phyloP scores from a whole-genome alignment of 1,284 basidiomycete species.

The Papiliotrema laurentii region DNA sequence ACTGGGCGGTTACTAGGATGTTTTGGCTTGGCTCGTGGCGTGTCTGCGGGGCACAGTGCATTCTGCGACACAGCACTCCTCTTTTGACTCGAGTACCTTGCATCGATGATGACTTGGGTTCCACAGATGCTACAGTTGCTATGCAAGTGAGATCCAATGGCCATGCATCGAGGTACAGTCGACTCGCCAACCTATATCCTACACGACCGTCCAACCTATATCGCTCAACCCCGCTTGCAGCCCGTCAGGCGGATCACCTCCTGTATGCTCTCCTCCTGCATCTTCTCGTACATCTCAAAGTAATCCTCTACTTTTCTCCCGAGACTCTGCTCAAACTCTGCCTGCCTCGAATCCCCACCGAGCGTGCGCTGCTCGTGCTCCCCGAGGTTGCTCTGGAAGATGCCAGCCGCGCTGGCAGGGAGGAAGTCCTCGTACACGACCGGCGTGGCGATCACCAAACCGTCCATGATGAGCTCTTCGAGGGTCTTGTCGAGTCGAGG shows the following conservation, averaged over 20 bases:
- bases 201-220: too few relatives aligned
- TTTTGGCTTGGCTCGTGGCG: too few relatives aligned
- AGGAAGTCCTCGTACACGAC: slow-evolving; percentile 51
- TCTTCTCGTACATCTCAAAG: slow-evolving; percentile 25
- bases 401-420: slow-evolving; percentile 49
- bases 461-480: slow-evolving; percentile 30
- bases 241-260: slow-evolving; percentile 7
- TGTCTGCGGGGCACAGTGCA: too few relatives aligned
- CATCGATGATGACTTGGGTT: too few relatives aligned
- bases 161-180: too few relatives aligned
- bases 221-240: too few relatives aligned
- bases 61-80: too few relatives aligned
- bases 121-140: too few relatives aligned
- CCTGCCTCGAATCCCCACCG: slow-evolving; percentile 2
- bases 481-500: slow-evolving; percentile 3
- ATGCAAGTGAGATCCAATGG: too few relatives aligned
- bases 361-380: slow-evolving; percentile 5
- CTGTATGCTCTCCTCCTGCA: slow-evolving; percentile 14
- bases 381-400: slow-evolving; percentile 48
- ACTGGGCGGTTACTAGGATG: too few relatives aligned
- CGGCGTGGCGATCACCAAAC: slow-evolving; percentile 35
- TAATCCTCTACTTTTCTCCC: slow-evolving; percentile 20
- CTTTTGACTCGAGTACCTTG: too few relatives aligned
- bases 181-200: too few relatives aligned
- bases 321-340: slow-evolving; percentile 20